Evolutionary conservation across 2,329 filamentous ascomycete genomes (phyloP).

Genomic region (Botryosphaeria dothidea): DNA sequence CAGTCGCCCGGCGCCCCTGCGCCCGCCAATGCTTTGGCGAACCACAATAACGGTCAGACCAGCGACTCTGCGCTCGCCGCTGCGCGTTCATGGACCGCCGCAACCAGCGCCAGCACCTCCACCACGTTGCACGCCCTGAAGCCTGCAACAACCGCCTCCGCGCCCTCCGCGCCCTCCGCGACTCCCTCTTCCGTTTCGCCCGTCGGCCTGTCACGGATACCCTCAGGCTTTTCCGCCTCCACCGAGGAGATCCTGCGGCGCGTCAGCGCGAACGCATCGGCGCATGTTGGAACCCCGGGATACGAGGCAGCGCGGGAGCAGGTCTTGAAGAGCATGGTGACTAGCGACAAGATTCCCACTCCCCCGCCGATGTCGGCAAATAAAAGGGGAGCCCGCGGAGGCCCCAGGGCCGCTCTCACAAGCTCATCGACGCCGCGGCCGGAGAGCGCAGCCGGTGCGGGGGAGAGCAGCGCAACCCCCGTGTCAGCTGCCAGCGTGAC

Average conservation of each 20-base stretch:
- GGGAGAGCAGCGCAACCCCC: constrained; percentile 21
- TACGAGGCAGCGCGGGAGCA: constrained; percentile 50
- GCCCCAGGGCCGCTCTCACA: neutral
- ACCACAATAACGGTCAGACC: constrained; percentile 2
- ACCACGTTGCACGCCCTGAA: neutral
- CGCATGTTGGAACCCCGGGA: constrained; percentile 36
- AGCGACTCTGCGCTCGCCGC: constrained; percentile 10
- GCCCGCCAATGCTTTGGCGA: constrained; percentile 13
- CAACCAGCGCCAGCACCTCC: constrained; percentile 1
- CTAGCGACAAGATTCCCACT: constrained; percentile 44
- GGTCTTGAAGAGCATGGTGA: constrained; percentile 47
- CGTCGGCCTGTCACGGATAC: neutral
- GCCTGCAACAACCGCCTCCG: neutral
- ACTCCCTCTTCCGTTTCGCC: constrained; percentile 11
- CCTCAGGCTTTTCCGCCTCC: constrained; percentile 35
- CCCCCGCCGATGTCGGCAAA: constrained; percentile 34
- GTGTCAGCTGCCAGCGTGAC: constrained; percentile 25
- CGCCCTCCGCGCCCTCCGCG: neutral
- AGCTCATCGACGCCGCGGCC: constrained; percentile 34
- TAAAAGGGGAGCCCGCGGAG: constrained; percentile 34
- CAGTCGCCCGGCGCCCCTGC: constrained; percentile 9
- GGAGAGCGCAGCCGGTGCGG: constrained; percentile 33
- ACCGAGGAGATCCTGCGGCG: constrained; percentile 45
- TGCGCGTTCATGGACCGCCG: constrained; percentile 4
- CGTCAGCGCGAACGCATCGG: constrained; percentile 36